Conservation (phyloP, 2,329 filamentous ascomycete species). For the Cercospora zeina region DNA sequence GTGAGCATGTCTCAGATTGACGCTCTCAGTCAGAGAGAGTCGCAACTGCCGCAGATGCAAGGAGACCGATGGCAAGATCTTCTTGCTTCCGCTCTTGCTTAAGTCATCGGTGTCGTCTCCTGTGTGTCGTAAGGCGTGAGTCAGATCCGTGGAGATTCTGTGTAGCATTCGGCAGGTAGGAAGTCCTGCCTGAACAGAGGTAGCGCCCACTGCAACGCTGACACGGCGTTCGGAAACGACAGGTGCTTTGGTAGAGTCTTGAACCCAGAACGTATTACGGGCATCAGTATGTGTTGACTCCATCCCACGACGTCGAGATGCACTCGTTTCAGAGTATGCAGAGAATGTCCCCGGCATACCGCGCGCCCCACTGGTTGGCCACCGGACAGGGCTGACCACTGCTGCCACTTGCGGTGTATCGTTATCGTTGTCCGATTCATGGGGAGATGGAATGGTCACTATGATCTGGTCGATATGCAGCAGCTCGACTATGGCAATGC, state of each 20-base stretch:
- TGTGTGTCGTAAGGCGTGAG: background rate
- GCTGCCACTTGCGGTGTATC: background rate
- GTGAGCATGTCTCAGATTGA: background rate
- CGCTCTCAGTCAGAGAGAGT: constrained; percentile 9
- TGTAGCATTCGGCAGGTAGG: background rate
- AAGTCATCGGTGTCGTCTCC: background rate
- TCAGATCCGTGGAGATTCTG: background rate
- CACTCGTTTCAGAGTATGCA: constrained; percentile 47
- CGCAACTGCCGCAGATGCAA: constrained; percentile 16
- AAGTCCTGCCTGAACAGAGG: constrained; percentile 17
- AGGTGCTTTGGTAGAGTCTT: background rate
- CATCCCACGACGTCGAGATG: constrained; percentile 19
- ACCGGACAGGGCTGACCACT: background rate
- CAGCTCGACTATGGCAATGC: constrained; percentile 10
- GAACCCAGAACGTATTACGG: constrained; percentile 13
- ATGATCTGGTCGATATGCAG: constrained; percentile 36
- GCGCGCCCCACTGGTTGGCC: constrained; percentile 9
- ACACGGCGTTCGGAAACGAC: background rate
- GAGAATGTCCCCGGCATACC: constrained; percentile 52
- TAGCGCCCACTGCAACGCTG: constrained; percentile 24
- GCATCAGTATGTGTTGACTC: constrained; percentile 15
- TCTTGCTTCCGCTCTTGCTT: background rate
- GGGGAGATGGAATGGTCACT: constrained; percentile 11
- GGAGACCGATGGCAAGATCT: background rate
- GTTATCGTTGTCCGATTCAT: background rate